Conservation (phyloP, 169 alveolate species). For the Plasmodium coatneyi region DNA sequence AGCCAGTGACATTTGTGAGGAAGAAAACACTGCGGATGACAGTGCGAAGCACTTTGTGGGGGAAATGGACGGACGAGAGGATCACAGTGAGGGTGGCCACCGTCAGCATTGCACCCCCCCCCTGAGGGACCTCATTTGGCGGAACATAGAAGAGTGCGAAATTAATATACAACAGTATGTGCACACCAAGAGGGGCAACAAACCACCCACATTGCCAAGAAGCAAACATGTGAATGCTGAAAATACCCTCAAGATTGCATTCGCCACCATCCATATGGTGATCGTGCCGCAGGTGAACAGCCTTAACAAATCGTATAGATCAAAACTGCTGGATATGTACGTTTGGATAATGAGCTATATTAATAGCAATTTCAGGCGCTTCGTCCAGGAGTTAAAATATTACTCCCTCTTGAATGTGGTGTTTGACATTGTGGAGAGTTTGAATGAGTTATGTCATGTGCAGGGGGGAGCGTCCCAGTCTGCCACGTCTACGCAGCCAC, state of each 20-base stretch:
- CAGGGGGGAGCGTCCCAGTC: background rate
- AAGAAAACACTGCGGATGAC: background rate
- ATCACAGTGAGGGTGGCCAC: background rate
- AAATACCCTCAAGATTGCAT: constrained; percentile 12
- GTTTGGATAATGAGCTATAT: constrained; percentile 35
- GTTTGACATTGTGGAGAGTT: constrained; percentile 19
- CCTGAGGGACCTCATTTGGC: constrained; percentile 10
- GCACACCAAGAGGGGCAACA: background rate
- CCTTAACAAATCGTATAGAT: constrained; percentile 4
- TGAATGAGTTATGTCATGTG: constrained; percentile 8
- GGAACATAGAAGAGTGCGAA: constrained; percentile 15
- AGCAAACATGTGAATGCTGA: constrained; percentile 7
- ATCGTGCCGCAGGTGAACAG: constrained; percentile 5
- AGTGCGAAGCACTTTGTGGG: background rate
- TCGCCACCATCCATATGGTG: constrained; percentile 14
- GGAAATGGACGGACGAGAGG: background rate
- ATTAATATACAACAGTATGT: constrained; percentile 1
- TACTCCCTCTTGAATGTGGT: background rate
- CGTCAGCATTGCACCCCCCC: background rate
- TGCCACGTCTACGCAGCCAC: background rate
- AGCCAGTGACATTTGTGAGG: background rate
- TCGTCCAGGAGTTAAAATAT: constrained; percentile 37
- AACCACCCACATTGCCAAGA: background rate
- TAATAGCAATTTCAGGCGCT: background rate
- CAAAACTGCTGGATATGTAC: constrained; percentile 20